These are phyloP conservation scores for Solanum chaucha DNA, from an alignment of 257 asterid species.

Conservation along the genomic window DNA sequence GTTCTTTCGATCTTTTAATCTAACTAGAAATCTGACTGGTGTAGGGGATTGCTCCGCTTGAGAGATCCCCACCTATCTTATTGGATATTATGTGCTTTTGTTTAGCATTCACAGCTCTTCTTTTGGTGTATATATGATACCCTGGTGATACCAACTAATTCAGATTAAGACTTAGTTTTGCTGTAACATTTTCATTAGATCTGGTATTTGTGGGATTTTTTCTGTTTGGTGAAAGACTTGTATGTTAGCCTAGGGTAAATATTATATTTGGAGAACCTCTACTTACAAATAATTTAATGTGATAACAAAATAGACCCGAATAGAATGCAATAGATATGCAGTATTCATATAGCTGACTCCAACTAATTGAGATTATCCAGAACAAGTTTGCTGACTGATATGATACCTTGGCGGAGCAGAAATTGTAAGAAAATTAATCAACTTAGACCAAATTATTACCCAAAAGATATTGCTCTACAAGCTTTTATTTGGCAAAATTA, in stretches of 20 bases:
- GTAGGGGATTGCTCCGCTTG: neutral
- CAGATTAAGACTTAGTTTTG: neutral
- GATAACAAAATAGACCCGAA: neutral
- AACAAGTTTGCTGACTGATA: neutral
- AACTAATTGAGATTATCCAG: neutral
- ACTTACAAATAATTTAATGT: neutral
- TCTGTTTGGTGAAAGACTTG: neutral
- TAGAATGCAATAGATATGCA: neutral
- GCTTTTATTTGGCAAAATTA: neutral
- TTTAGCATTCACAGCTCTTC: neutral
- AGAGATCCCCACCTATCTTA: neutral
- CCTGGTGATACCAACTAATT: neutral
- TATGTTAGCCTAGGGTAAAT: neutral
- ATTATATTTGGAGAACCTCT: neutral
- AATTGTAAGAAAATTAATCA: neutral
- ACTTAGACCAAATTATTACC: neutral
- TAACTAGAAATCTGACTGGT: neutral
- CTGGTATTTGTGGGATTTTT: neutral
- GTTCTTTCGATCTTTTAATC: neutral
- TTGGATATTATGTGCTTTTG: neutral
- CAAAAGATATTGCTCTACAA: neutral
- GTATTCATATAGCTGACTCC: neutral
- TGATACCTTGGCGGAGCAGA: neutral
- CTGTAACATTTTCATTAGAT: neutral
- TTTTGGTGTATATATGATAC: neutral